phyloP scores from a whole-genome alignment of 257 asterid genomes.

The Penstemon davidsonii region DNA sequence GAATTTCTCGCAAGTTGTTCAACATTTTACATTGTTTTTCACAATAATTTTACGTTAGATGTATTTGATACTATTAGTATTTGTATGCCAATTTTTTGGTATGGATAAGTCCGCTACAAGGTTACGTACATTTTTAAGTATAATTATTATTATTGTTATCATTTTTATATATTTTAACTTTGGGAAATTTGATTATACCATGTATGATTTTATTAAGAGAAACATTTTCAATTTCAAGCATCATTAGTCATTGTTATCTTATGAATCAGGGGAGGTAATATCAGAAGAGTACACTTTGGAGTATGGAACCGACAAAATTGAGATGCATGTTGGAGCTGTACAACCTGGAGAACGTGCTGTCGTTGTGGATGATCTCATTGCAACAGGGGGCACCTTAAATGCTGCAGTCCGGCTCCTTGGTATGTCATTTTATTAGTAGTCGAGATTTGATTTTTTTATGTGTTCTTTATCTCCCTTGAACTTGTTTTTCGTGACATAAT shows the following conservation, averaged over 20 bases:
- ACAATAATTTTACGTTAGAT: no score
- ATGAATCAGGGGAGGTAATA: conserved; percentile 71
- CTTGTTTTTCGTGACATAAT: conserved; percentile 7
- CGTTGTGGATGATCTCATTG: conserved; percentile 89
- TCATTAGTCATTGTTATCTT: conserved; percentile 22
- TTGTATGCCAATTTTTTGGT: no score
- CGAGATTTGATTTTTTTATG: neutral
- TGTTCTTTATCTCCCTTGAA: neutral
- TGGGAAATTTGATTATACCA: no score
- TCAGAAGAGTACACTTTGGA: conserved; percentile 94
- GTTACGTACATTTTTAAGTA: no score
- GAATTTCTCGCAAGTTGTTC: no score
- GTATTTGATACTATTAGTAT: no score
- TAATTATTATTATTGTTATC: no score
- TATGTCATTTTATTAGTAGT: conserved; percentile 29
- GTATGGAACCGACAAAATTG: conserved; percentile 86
- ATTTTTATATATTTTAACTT: no score
- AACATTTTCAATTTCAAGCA: no score
- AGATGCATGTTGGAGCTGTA: conserved; percentile 99
- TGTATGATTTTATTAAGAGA: no score
- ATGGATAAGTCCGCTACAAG: no score
- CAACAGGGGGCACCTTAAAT: conserved; percentile 88
- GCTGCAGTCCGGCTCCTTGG: conserved; percentile 94
- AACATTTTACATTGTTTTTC: no score
- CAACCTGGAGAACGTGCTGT: conserved; percentile 80